Percentiles rank a stretch among this genome's conserved stretches.
phyloP scores from a whole-genome alignment of 2,329 filamentous ascomycete species.

The Xylaria polymorpha region DNA sequence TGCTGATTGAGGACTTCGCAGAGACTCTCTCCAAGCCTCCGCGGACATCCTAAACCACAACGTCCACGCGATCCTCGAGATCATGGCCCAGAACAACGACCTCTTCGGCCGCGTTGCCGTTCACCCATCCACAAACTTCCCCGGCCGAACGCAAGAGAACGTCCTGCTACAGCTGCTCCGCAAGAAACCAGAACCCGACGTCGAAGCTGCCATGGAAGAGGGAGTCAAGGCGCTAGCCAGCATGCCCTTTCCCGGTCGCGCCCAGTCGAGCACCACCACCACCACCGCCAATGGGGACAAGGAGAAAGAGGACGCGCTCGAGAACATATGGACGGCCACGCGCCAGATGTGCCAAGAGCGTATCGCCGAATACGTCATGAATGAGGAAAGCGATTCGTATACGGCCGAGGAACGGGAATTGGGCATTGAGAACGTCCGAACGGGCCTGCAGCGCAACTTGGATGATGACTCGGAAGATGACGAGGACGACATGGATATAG shows the following conservation, averaged over 20 bases:
- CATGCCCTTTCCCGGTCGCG: conserved; percentile 16
- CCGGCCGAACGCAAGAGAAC: conserved; percentile 73
- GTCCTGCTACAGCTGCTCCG: conserved; percentile 77
- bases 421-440: conserved; percentile 77
- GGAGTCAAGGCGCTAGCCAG: conserved; percentile 61
- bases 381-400: conserved; percentile 72
- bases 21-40: conserved; percentile 78
- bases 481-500: conserved; percentile 61
- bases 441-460: conserved; percentile 70
- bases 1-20: conserved; percentile 49
- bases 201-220: conserved; percentile 77
- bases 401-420: conserved; percentile 75
- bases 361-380: conserved; percentile 53
- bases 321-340: conserved; percentile 54
- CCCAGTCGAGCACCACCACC: not conserved
- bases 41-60: conserved; percentile 77
- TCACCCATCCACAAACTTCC: conserved; percentile 81
- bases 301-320: conserved; percentile 54
- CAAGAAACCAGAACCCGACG: conserved; percentile 83
- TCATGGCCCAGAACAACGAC: conserved; percentile 72
- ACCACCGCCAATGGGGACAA: conserved; percentile 43
- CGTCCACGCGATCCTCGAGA: conserved; percentile 73
- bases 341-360: conserved; percentile 49
- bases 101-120: conserved; percentile 77
- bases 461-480: conserved; percentile 68